Evolutionary conservation across 306 rosid species (phyloP).

Genomic region (Cicer pinnatifidum): DNA sequence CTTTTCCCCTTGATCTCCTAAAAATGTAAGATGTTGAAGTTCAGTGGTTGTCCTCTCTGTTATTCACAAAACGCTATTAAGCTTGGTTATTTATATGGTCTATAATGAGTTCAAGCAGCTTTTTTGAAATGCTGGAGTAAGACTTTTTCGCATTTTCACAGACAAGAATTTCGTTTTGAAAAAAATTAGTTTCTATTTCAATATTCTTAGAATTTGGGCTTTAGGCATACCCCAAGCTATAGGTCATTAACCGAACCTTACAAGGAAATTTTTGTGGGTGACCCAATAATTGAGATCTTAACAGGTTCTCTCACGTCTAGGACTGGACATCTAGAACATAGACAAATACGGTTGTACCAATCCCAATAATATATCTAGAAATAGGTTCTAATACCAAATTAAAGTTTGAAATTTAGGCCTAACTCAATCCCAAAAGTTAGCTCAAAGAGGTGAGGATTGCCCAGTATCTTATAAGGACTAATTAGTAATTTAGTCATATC

Average conservation of each 20-base stretch:
- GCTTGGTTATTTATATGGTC: constrained; percentile 7
- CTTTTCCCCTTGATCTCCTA: constrained; percentile 28
- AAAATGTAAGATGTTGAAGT: constrained; percentile 30
- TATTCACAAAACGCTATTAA: background rate
- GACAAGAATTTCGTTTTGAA: constrained; percentile 3
- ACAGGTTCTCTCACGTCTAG: background rate
- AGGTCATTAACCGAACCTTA: background rate
- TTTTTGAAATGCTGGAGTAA: background rate
- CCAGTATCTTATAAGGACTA: background rate
- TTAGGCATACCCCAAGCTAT: background rate
- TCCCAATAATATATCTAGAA: background rate
- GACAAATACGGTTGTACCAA: background rate
- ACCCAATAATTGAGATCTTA: background rate
- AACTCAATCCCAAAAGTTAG: background rate
- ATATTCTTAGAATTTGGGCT: constrained; percentile 4
- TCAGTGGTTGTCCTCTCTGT: constrained; percentile 27
- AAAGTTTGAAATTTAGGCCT: background rate
- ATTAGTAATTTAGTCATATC: background rate
- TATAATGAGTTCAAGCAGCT: background rate
- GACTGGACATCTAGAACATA: background rate
- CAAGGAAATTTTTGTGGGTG: background rate
- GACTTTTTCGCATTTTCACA: constrained; percentile 10
- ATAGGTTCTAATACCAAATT: too few relatives aligned
- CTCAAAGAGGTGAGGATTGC: background rate
- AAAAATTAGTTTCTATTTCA: constrained; percentile 20